These are phyloP conservation scores for Umbelopsis sp. DNA, from an alignment of 192 early-diverging fungal species.

Conservation along the genomic window DNA sequence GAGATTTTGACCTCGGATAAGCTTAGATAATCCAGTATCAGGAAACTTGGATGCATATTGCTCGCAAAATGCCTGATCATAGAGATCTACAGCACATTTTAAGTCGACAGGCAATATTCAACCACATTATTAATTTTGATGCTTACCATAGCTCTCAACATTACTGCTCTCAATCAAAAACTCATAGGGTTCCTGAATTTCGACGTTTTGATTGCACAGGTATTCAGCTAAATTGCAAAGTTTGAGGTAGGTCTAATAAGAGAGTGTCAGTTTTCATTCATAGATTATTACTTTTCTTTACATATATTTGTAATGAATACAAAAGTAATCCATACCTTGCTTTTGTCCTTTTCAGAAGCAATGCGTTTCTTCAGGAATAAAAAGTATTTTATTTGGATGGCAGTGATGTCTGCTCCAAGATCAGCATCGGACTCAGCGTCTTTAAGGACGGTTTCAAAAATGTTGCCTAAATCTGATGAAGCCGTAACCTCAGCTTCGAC, in stretches of 20 bases:
- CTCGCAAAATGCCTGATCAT: slow-evolving; percentile 44
- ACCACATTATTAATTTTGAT: not conserved
- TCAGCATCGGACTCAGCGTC: not conserved
- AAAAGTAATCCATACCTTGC: slow-evolving; percentile 4
- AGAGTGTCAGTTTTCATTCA: not conserved
- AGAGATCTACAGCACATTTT: slow-evolving; percentile 36
- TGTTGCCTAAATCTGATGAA: slow-evolving; percentile 43
- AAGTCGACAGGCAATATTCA: not conserved
- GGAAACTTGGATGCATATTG: slow-evolving; percentile 46
- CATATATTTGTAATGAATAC: not conserved
- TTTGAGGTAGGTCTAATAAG: not conserved
- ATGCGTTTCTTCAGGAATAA: slow-evolving; percentile 11
- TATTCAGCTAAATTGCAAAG: slow-evolving; percentile 14
- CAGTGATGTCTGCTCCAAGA: not conserved
- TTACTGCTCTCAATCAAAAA: slow-evolving; percentile 49
- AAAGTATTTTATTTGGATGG: slow-evolving; percentile 26
- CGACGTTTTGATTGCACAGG: slow-evolving; percentile 27
- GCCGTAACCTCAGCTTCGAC: slow-evolving; percentile 70
- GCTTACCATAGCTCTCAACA: slow-evolving; percentile 36
- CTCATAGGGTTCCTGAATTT: slow-evolving; percentile 46
- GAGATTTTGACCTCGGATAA: slow-evolving; percentile 45
- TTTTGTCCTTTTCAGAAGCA: slow-evolving; percentile 6
- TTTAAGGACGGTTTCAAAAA: slow-evolving; percentile 28
- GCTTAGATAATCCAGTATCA: slow-evolving; percentile 44
- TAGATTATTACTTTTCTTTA: not conserved